Percentiles rank a stretch among this genome's conserved stretches.
phyloP scores from a whole-genome alignment of 257 asterid species.

The Ilex asprella region DNA sequence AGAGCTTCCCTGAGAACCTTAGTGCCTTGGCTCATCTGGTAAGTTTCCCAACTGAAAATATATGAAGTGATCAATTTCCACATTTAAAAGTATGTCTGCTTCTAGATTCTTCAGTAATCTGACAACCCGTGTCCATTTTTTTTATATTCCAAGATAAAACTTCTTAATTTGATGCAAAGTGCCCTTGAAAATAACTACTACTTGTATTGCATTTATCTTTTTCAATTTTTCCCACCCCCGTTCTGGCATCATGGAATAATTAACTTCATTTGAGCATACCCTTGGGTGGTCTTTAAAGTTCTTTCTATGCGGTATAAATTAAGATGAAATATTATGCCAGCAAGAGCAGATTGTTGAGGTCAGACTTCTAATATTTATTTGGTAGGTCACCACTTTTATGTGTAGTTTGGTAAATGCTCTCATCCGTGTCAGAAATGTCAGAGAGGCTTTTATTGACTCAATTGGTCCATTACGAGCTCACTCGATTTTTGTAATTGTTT shows the following conservation, averaged over 20 bases:
- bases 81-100: conserved; percentile 1
- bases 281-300: not conserved
- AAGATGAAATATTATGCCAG: not conserved
- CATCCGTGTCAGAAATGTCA: no score
- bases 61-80: not conserved
- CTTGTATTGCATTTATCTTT: not conserved
- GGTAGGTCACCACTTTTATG: not conserved
- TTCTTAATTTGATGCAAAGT: not conserved
- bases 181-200: not conserved
- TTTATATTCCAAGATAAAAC: not conserved
- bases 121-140: not conserved
- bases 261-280: not conserved
- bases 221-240: not conserved
- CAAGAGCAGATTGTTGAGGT: not conserved
- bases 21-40: conserved; percentile 70
- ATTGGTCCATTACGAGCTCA: not conserved
- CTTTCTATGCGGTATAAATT: not conserved
- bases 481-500: not conserved
- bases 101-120: not conserved
- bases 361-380: not conserved
- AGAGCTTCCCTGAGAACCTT: conserved; percentile 46
- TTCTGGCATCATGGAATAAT: not conserved
- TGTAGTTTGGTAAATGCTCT: not conserved
- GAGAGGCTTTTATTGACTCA: no score
- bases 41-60: conserved; percentile 15